These are phyloP conservation scores for Amborella trichopoda DNA, from an alignment of 164 flowering plant species.

Conservation along the genomic window DNA sequence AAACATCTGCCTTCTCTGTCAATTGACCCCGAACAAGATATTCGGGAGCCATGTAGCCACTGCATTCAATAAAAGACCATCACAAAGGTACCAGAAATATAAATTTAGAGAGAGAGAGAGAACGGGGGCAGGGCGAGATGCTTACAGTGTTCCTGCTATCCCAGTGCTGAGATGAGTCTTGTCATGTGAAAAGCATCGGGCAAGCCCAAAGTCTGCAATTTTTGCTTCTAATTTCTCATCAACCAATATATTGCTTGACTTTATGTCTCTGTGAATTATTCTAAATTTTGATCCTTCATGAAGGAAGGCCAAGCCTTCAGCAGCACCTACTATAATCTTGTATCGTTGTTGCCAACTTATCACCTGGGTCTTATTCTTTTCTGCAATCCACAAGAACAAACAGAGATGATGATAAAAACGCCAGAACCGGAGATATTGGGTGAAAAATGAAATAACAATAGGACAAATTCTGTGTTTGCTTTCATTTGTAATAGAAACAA, in stretches of 20 bases:
- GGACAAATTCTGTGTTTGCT: too few species aligned
- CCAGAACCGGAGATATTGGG: too few species aligned
- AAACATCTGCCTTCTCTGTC: slow-evolving; percentile 10
- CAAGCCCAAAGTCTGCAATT: slow-evolving; percentile 75
- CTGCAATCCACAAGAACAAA: too few species aligned
- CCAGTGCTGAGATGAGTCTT: slow-evolving; percentile 69
- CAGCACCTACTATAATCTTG: slow-evolving; percentile 47
- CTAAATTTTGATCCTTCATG: slow-evolving; percentile 43
- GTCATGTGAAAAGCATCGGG: slow-evolving; percentile 61
- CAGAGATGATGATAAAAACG: too few species aligned
- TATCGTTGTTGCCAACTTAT: slow-evolving; percentile 52
- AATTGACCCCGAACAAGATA: slow-evolving; percentile 10
- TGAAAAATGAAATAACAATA: too few species aligned
- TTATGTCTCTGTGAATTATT: slow-evolving; percentile 75
- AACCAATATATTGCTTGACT: slow-evolving; percentile 67
- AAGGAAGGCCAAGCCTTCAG: slow-evolving; percentile 67
- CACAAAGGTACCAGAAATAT: too few species aligned
- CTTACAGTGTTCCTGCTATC: slow-evolving; percentile 78
- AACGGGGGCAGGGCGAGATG: slow-evolving; percentile 47
- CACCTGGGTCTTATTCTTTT: slow-evolving; percentile 19
- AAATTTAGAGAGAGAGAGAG: too few species aligned
- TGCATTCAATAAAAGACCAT: too few species aligned
- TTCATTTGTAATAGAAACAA: too few species aligned
- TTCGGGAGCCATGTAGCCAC: slow-evolving; percentile 11
- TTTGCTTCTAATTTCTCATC: slow-evolving; percentile 47